These are phyloP conservation scores for Phytophthora foliorum DNA, from an alignment of 352 stramenopile species.

Conservation along the genomic window DNA sequence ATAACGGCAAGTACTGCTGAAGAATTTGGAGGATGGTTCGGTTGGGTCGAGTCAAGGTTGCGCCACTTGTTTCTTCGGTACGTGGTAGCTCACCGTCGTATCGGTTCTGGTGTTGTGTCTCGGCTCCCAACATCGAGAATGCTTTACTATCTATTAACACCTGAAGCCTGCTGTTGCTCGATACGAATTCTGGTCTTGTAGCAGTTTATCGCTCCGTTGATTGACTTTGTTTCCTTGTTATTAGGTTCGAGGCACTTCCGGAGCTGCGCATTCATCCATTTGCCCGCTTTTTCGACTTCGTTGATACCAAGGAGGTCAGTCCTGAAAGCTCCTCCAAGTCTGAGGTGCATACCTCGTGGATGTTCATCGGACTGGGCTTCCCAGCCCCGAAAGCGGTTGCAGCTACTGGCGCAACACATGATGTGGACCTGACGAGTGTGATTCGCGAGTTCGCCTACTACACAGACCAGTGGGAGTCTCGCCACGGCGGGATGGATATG, in stretches of 20 bases:
- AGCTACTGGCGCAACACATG: slow-evolving; percentile 27
- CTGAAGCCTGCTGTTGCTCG: neutral
- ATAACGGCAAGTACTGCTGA: slow-evolving; percentile 63
- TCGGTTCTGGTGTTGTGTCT: neutral
- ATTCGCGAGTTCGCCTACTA: slow-evolving; percentile 84
- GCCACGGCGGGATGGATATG: slow-evolving; percentile 84
- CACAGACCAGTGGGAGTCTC: slow-evolving; percentile 81
- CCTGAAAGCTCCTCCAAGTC: slow-evolving; percentile 21
- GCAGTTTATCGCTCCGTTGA: neutral
- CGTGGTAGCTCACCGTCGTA: slow-evolving; percentile 4
- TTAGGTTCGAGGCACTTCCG: slow-evolving; percentile 69
- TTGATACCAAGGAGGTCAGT: slow-evolving; percentile 26
- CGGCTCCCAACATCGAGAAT: neutral
- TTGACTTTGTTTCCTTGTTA: slow-evolving; percentile 13
- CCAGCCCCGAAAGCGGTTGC: slow-evolving; percentile 43
- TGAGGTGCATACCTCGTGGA: slow-evolving; percentile 64
- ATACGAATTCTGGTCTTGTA: neutral
- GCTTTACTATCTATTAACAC: neutral
- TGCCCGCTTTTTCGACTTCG: slow-evolving; percentile 84
- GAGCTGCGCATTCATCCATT: slow-evolving; percentile 78
- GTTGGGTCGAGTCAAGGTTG: slow-evolving; percentile 89
- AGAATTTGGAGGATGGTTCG: slow-evolving; percentile 83
- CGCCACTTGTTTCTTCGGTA: slow-evolving; percentile 85
- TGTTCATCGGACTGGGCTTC: slow-evolving; percentile 84
- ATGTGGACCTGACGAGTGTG: slow-evolving; percentile 75